A percentile compares a stretch with the other conserved stretches of the same genome.
phyloP scores from a whole-genome alignment of 1,284 basidiomycete species.

The Cutaneotrichosporon sp. region DNA sequence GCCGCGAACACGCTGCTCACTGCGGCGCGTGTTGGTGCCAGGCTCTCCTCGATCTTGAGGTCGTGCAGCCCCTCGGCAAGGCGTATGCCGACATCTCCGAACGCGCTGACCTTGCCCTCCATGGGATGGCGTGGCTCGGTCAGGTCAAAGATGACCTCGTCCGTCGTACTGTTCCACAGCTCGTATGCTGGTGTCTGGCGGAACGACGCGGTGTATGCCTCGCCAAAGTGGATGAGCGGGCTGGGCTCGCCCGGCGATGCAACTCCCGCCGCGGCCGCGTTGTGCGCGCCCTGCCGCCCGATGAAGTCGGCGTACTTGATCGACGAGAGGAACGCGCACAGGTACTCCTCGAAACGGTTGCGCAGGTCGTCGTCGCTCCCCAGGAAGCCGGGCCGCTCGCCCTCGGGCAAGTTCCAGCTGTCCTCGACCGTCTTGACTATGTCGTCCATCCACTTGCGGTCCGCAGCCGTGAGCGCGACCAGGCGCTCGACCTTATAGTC shows the following conservation, averaged over 20 bases:
- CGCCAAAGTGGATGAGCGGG: conserved; percentile 72
- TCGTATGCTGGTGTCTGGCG: conserved; percentile 78
- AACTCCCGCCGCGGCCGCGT: neutral
- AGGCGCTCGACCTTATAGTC: conserved; percentile 77
- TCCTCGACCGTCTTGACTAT: conserved; percentile 78
- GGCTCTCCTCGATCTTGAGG: conserved; percentile 81
- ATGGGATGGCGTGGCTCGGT: conserved; percentile 89
- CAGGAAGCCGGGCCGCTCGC: conserved; percentile 61
- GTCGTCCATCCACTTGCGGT: conserved; percentile 94
- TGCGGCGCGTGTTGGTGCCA: conserved; percentile 83
- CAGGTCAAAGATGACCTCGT: conserved; percentile 86
- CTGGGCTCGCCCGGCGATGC: conserved; percentile 25
- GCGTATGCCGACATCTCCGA: conserved; percentile 83
- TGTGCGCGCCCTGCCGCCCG: neutral
- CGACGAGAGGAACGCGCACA: conserved; percentile 58
- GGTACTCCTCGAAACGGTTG: conserved; percentile 66
- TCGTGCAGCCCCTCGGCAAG: conserved; percentile 85
- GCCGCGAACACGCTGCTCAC: conserved; percentile 72
- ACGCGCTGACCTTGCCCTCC: conserved; percentile 80
- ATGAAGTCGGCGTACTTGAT: conserved; percentile 84
- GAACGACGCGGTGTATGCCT: conserved; percentile 80
- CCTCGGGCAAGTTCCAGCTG: conserved; percentile 61
- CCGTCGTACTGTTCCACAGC: conserved; percentile 83
- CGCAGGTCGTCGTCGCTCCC: conserved; percentile 92
- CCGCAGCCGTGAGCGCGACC: conserved; percentile 81